phyloP scores from a whole-genome alignment of 345 rosid species.

The Aquilaria yunnanensis region DNA sequence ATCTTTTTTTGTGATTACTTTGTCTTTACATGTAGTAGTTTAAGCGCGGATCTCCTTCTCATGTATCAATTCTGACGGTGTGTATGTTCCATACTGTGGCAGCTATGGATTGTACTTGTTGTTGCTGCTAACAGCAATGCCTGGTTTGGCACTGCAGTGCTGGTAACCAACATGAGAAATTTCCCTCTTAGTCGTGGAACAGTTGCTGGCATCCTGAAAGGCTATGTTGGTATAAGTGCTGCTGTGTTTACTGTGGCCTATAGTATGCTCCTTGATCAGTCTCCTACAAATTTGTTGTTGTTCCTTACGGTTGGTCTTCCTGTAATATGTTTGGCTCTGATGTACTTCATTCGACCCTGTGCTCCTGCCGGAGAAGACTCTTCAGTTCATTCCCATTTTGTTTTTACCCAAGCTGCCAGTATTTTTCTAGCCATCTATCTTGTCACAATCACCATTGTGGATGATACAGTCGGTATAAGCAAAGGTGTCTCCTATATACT shows the following conservation, averaged over 20 bases:
- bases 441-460: conserved; percentile 41
- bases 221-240: conserved; percentile 77
- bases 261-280: conserved; percentile 45
- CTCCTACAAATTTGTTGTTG: conserved; percentile 57
- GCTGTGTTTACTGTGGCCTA: conserved; percentile 73
- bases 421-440: conserved; percentile 68
- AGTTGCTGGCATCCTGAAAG: conserved; percentile 82
- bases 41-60: not conserved
- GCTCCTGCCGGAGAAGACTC: conserved; percentile 82
- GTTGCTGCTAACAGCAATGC: conserved; percentile 75
- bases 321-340: conserved; percentile 49
- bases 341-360: conserved; percentile 78
- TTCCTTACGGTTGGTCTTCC: conserved; percentile 79
- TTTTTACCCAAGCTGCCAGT: conserved; percentile 61
- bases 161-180: conserved; percentile 93
- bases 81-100: conserved; percentile 18
- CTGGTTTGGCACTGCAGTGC: conserved; percentile 84
- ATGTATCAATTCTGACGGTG: not conserved
- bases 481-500: conserved; percentile 37
- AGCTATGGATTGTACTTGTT: conserved; percentile 76
- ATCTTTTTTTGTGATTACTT: not conserved
- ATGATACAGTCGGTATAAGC: conserved; percentile 35
- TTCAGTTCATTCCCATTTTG: conserved; percentile 66
- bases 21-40: not conserved
- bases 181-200: conserved; percentile 80